Conservation (phyloP, 805 yeast genomes). For the Cyberlindnera petersonii region DNA sequence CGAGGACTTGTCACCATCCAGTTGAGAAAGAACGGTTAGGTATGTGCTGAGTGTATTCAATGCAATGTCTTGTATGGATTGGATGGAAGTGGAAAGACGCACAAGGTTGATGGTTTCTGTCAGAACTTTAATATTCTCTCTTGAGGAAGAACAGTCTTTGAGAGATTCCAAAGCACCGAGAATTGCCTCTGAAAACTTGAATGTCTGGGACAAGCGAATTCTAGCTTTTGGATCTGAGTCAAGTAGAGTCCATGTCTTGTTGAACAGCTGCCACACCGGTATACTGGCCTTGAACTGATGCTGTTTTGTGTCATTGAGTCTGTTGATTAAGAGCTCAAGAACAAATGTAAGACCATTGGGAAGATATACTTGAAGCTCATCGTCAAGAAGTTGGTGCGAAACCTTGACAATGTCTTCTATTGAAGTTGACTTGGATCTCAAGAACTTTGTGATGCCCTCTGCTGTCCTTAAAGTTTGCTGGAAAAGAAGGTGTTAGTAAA, state of each 20-base stretch:
- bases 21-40: conserved; percentile 6
- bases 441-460: conserved; percentile 49
- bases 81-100: conserved; percentile 16
- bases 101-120: conserved; percentile 14
- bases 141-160: conserved; percentile 5
- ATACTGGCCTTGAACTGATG: conserved; percentile 39
- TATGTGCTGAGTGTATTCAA: conserved; percentile 17
- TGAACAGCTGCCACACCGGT: conserved; percentile 49
- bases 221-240: conserved; percentile 32
- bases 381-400: conserved; percentile 33
- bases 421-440: conserved; percentile 50
- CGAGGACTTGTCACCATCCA: neutral
- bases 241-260: conserved; percentile 35
- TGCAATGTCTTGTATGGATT: conserved; percentile 17
- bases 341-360: conserved; percentile 55
- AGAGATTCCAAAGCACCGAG: conserved; percentile 26
- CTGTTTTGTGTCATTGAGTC: conserved; percentile 49
- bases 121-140: conserved; percentile 2
- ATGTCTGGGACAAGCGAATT: conserved; percentile 37
- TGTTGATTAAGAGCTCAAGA: conserved; percentile 55
- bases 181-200: conserved; percentile 39
- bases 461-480: conserved; percentile 30
- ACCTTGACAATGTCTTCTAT: conserved; percentile 39
- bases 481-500: conserved; percentile 5
- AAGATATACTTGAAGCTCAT: conserved; percentile 36